These are phyloP conservation scores for Litchi chinensis DNA, from an alignment of 345 rosid genomes.

Conservation along the genomic window DNA sequence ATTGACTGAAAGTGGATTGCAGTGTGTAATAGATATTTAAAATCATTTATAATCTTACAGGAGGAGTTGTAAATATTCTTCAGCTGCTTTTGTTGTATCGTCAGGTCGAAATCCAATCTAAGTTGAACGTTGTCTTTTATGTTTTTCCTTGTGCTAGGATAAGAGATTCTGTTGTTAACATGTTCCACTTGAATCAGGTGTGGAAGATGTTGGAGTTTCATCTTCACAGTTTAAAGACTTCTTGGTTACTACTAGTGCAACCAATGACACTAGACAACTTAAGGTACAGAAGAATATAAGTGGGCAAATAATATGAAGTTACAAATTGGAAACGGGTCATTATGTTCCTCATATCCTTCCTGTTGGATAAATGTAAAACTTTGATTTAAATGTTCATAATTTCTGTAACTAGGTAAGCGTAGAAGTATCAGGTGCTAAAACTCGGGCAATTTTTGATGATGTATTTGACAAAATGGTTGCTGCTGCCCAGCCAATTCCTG, in stretches of 20 bases:
- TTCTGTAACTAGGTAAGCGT: conserved; percentile 53
- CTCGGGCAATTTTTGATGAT: conserved; percentile 56
- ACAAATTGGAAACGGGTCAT: background rate
- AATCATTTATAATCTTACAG: conserved; percentile 37
- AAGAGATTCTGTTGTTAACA: conserved; percentile 1
- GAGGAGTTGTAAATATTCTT: conserved; percentile 25
- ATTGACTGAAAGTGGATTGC: conserved; percentile 1
- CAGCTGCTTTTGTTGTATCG: conserved; percentile 40
- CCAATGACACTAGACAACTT: conserved; percentile 33
- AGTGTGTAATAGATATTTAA: background rate
- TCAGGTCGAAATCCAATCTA: conserved; percentile 44
- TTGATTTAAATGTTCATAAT: background rate
- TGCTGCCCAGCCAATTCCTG: conserved; percentile 97
- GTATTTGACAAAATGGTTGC: conserved; percentile 91
- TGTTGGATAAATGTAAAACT: conserved; percentile 2
- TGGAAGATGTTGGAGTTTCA: conserved; percentile 43
- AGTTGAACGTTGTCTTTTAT: background rate
- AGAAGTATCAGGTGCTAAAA: conserved; percentile 67
- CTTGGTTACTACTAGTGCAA: conserved; percentile 30
- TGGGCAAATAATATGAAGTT: conserved; percentile 12
- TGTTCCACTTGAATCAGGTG: conserved; percentile 34
- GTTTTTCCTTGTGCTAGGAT: conserved; percentile 12
- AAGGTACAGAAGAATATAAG: conserved; percentile 41
- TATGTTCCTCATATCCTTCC: background rate
- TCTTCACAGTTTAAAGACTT: conserved; percentile 57